Conservation (phyloP, 805 yeast genomes). For the Yamadazyma ubonensis region DNA sequence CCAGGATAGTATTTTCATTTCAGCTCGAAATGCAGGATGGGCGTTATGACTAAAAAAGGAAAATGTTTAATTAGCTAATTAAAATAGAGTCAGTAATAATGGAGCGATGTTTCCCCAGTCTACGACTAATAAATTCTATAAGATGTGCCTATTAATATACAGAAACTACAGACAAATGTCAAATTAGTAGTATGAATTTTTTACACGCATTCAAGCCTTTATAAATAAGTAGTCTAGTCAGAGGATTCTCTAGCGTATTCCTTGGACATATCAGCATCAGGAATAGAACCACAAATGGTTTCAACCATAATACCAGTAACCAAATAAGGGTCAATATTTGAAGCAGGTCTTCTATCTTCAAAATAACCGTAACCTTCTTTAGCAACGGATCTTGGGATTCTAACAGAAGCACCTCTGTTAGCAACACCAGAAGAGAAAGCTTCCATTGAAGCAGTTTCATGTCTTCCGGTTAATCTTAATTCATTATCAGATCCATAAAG, state of each 20-base stretch:
- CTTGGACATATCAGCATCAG: constrained; percentile 92
- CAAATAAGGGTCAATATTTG: constrained; percentile 98
- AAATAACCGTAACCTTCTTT: constrained; percentile 98
- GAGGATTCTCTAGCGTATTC: constrained; percentile 75
- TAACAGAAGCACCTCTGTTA: constrained; percentile 98
- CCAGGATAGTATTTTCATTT: background rate
- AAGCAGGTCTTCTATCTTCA: constrained; percentile 99
- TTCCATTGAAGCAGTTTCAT: constrained; percentile 95
- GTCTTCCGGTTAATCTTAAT: constrained; percentile 94
- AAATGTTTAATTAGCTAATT: background rate
- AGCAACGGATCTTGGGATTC: constrained; percentile 98
- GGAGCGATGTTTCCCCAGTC: too few relatives aligned
- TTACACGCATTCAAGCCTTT: constrained; percentile 2
- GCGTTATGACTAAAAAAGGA: constrained; percentile 1
- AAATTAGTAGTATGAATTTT: background rate
- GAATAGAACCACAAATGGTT: constrained; percentile 91
- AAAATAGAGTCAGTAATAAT: background rate
- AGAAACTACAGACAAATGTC: background rate
- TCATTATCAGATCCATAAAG: constrained; percentile 96
- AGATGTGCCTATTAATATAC: background rate
- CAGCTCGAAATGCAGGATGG: background rate
- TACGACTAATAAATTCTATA: too few relatives aligned
- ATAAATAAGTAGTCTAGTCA: constrained; percentile 17
- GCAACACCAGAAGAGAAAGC: constrained; percentile 96
- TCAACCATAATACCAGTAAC: constrained; percentile 98